Percentiles rank a stretch among this genome's conserved stretches.
phyloP scores from a whole-genome alignment of 495 filamentous ascomycete species.

The Daldinia bambusicola region DNA sequence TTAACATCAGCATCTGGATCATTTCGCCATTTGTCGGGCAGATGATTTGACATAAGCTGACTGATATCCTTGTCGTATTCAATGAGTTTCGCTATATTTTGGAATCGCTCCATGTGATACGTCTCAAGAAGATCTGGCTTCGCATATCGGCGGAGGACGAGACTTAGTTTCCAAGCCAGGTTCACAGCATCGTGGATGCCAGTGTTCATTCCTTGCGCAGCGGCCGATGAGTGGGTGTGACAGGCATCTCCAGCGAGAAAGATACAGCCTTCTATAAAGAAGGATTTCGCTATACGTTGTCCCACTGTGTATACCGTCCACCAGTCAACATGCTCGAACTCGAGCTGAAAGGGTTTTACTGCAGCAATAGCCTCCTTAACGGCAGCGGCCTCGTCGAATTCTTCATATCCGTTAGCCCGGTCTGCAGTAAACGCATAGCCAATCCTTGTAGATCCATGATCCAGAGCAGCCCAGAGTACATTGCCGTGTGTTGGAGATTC shows the following conservation, averaged over 20 bases:
- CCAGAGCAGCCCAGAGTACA: slow-evolving; percentile 44
- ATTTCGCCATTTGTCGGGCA: slow-evolving; percentile 55
- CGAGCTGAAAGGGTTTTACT: slow-evolving; percentile 54
- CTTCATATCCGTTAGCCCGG: slow-evolving; percentile 53
- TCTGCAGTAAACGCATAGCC: slow-evolving; percentile 65
- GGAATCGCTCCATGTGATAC: slow-evolving; percentile 53
- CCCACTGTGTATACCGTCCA: slow-evolving; percentile 68
- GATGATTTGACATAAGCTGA: slow-evolving; percentile 48
- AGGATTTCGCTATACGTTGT: slow-evolving; percentile 61
- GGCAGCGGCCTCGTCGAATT: slow-evolving; percentile 48
- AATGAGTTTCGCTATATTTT: slow-evolving; percentile 51
- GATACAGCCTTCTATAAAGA: slow-evolving; percentile 54
- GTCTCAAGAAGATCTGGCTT: slow-evolving; percentile 47
- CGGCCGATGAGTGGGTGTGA: slow-evolving; percentile 67
- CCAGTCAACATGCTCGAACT: slow-evolving; percentile 54
- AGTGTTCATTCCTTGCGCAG: slow-evolving; percentile 70
- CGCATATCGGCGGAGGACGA: slow-evolving; percentile 45
- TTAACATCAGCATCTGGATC: slow-evolving; percentile 57
- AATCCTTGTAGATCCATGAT: slow-evolving; percentile 52
- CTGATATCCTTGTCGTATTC: slow-evolving; percentile 53
- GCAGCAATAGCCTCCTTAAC: slow-evolving; percentile 47
- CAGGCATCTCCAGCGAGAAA: slow-evolving; percentile 69
- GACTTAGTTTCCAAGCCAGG: slow-evolving; percentile 65
- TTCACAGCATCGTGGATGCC: slow-evolving; percentile 69
- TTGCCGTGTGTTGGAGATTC: slow-evolving; percentile 55